Evolutionary conservation across 2,329 filamentous ascomycete genomes (phyloP).

Genomic region (Botrytis cinerea): DNA sequence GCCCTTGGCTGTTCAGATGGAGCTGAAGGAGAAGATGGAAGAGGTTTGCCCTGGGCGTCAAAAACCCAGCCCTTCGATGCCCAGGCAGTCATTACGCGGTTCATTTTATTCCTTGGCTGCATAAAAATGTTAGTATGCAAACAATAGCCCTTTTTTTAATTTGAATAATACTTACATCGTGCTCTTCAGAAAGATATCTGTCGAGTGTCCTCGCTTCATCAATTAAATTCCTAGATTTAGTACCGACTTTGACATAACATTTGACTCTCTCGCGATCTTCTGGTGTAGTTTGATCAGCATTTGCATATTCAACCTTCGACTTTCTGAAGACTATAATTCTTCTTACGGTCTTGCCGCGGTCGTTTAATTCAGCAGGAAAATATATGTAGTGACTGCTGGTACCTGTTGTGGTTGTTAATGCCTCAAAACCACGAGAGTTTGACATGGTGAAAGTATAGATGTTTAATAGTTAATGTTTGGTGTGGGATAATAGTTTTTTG

Average conservation of each 20-base stretch:
- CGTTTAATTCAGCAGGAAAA: background rate
- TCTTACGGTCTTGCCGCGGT: background rate
- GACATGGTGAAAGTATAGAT: background rate
- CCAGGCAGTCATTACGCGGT: background rate
- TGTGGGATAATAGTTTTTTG: background rate
- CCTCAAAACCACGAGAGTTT: accelerated
- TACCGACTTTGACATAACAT: background rate
- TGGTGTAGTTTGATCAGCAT: too few relatives aligned
- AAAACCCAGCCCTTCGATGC: background rate
- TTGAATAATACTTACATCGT: background rate
- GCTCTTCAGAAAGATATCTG: background rate
- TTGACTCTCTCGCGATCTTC: accelerated
- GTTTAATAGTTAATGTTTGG: background rate
- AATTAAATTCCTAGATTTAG: background rate
- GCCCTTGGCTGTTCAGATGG: background rate
- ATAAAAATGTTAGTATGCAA: background rate
- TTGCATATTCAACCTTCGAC: background rate
- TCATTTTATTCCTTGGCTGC: background rate
- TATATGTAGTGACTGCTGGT: background rate
- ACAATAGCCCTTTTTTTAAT: accelerated
- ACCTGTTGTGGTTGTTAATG: accelerated
- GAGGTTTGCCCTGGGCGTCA: background rate
- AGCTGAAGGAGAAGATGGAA: background rate
- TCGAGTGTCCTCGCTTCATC: background rate
- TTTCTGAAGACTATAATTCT: background rate